These are phyloP conservation scores for Fraxinus nigra DNA, from an alignment of 305 asterid genomes.

Conservation along the genomic window DNA sequence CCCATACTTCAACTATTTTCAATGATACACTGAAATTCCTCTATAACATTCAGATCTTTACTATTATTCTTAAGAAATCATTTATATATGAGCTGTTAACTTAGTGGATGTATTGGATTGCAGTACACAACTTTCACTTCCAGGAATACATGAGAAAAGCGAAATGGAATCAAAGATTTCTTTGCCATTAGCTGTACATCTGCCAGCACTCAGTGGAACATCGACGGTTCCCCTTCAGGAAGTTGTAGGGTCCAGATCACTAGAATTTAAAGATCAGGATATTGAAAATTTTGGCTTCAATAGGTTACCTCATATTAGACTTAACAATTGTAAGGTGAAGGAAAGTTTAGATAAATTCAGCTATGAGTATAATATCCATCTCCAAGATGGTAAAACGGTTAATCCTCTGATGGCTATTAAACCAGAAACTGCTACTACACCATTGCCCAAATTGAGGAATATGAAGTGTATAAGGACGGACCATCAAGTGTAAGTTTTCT, in stretches of 20 bases:
- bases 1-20: background rate
- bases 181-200: background rate
- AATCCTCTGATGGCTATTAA: constrained; percentile 10
- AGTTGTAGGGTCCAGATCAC: background rate
- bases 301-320: constrained; percentile 19
- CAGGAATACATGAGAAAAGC: constrained; percentile 6
- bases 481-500: constrained; percentile 44
- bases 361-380: constrained; percentile 6
- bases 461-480: constrained; percentile 25
- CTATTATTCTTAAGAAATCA: background rate
- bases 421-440: constrained; percentile 20
- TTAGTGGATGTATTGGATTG: constrained; percentile 2
- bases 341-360: constrained; percentile 15
- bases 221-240: background rate
- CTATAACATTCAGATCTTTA: background rate
- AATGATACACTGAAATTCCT: background rate
- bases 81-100: background rate
- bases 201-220: background rate
- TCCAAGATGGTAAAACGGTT: constrained; percentile 3
- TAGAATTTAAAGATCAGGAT: constrained; percentile 8
- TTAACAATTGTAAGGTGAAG: constrained; percentile 12
- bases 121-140: constrained; percentile 29
- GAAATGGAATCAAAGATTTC: background rate
- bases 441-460: constrained; percentile 25
- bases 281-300: constrained; percentile 27